These are phyloP conservation scores for Rutstroemia sp. DNA, from an alignment of 2,329 filamentous ascomycete genomes.

Conservation along the genomic window DNA sequence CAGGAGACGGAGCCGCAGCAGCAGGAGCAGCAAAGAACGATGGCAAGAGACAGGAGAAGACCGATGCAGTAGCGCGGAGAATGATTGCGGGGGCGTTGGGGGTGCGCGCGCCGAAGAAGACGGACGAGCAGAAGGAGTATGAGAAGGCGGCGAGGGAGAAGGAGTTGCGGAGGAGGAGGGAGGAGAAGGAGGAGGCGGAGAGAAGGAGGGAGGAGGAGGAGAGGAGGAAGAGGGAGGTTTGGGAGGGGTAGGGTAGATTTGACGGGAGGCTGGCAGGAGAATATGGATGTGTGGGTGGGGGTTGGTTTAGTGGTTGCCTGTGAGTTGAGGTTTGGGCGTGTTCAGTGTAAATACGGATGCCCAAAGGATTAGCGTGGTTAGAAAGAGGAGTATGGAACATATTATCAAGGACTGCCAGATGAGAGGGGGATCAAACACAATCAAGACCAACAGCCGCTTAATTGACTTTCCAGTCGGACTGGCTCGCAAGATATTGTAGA, in stretches of 20 bases:
- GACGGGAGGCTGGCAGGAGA: not conserved
- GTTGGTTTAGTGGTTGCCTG: not conserved
- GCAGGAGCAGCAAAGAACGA: conserved; percentile 14
- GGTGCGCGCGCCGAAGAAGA: conserved; percentile 70
- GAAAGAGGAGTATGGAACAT: too few species aligned
- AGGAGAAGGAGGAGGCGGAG: conserved; percentile 57
- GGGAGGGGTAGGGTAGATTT: conserved; percentile 55
- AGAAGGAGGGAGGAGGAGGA: conserved; percentile 58
- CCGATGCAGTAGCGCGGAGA: conserved; percentile 79
- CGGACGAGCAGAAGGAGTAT: conserved; percentile 82
- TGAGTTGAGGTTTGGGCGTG: not conserved
- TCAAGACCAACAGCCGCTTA: too few species aligned
- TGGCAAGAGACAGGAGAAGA: conserved; percentile 70
- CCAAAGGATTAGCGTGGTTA: too few species aligned
- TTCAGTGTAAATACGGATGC: not conserved
- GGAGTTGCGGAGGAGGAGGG: conserved; percentile 69
- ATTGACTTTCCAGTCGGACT: too few species aligned
- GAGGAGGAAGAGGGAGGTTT: conserved; percentile 74
- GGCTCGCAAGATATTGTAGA: too few species aligned
- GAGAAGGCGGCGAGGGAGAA: conserved; percentile 45
- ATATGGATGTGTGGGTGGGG: not conserved
- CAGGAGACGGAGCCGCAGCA: not conserved
- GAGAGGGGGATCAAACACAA: too few species aligned
- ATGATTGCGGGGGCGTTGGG: conserved; percentile 88
- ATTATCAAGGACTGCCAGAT: too few species aligned